phyloP scores from a whole-genome alignment of 2,329 filamentous ascomycete genomes.

The Ambrosiella beaveri region DNA sequence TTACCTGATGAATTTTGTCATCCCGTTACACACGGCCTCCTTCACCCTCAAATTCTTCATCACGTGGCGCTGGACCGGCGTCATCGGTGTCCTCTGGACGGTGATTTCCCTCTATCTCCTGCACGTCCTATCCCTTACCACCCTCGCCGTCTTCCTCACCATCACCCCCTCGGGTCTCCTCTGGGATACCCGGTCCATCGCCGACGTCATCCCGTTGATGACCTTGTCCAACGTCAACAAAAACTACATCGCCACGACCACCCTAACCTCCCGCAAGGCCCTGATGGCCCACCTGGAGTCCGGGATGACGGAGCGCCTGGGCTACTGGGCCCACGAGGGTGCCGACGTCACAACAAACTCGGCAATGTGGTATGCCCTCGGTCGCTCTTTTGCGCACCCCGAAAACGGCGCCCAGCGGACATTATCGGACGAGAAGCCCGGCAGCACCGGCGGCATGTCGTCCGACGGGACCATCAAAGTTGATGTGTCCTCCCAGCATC shows the following conservation, averaged over 20 bases:
- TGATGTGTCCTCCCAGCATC: conserved; percentile 2
- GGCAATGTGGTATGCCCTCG: conserved; percentile 59
- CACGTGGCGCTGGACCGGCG: conserved; percentile 63
- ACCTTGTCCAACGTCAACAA: conserved; percentile 62
- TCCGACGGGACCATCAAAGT: conserved; percentile 3
- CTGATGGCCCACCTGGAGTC: conserved; percentile 36
- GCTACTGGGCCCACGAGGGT: conserved; percentile 50
- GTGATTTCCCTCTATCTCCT: conserved; percentile 57
- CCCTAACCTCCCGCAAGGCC: conserved; percentile 31
- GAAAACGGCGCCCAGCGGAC: conserved; percentile 1
- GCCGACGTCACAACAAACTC: conserved; percentile 38
- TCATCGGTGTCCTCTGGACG: conserved; percentile 63
- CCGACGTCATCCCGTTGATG: conserved; percentile 62
- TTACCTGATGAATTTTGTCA: conserved; percentile 63
- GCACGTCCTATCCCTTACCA: conserved; percentile 38
- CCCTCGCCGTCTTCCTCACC: conserved; percentile 48
- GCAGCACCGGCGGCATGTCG: neutral
- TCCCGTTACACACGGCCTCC: conserved; percentile 63
- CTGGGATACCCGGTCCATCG: conserved; percentile 73
- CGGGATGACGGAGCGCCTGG: conserved; percentile 52
- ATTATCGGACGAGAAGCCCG: neutral
- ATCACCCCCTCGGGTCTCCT: conserved; percentile 53
- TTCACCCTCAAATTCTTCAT: conserved; percentile 48
- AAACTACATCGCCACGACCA: conserved; percentile 55
- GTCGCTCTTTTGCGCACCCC: conserved; percentile 23